Conservation (phyloP, 306 rosid species). For the Castanea mollissima region DNA sequence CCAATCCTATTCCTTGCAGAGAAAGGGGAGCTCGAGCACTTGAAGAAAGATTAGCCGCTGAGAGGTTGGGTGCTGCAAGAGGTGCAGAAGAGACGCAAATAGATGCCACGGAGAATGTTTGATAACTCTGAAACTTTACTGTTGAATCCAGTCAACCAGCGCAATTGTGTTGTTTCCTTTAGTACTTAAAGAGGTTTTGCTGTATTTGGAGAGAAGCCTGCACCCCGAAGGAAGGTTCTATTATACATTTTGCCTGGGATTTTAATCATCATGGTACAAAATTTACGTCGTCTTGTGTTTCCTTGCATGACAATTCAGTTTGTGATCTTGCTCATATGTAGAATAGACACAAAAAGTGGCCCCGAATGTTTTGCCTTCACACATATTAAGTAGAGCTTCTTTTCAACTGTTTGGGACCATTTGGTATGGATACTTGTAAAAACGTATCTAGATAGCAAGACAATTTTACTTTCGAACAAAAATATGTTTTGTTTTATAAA, state of each 20-base stretch:
- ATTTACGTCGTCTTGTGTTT: conserved; percentile 18
- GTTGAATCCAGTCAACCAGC: conserved; percentile 18
- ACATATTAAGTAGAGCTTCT: background rate
- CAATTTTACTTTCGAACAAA: background rate
- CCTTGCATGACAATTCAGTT: conserved; percentile 1
- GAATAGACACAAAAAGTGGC: background rate
- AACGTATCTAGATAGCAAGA: background rate
- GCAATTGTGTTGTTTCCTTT: conserved; percentile 14
- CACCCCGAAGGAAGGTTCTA: conserved; percentile 18
- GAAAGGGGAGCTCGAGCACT: conserved; percentile 96
- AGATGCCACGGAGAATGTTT: conserved; percentile 58
- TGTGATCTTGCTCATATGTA: conserved; percentile 1
- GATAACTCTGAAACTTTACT: conserved; percentile 33
- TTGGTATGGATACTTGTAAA: background rate
- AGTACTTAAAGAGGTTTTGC: conserved; percentile 25
- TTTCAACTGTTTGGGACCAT: background rate
- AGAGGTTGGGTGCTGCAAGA: conserved; percentile 57
- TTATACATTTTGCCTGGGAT: conserved; percentile 33
- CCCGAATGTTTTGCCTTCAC: background rate
- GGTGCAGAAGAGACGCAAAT: conserved; percentile 47
- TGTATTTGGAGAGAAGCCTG: conserved; percentile 4
- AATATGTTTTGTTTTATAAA: background rate
- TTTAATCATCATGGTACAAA: conserved; percentile 17
- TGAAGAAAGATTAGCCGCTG: conserved; percentile 89
- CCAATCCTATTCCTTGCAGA: conserved; percentile 39